These are phyloP conservation scores for Sporobolomyces roseus DNA, from an alignment of 768 basidiomycete genomes.

Conservation along the genomic window DNA sequence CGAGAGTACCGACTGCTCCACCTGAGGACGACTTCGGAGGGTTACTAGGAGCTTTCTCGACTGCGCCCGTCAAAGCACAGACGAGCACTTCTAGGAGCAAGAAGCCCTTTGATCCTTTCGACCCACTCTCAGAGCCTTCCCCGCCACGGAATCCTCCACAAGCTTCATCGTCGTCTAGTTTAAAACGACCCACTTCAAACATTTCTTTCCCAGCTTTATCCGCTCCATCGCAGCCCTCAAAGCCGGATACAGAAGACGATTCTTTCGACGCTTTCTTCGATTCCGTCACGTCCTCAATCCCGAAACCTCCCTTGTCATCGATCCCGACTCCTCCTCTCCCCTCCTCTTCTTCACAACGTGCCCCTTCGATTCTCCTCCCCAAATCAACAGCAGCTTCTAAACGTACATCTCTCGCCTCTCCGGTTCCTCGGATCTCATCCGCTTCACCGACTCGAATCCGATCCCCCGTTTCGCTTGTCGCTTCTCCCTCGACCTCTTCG, in stretches of 20 bases:
- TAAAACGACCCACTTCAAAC: neutral
- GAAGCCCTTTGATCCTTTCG: conserved; percentile 32
- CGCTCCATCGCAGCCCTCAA: neutral
- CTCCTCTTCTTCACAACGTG: neutral
- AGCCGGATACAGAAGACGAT: neutral
- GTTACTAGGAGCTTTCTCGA: conserved; percentile 21
- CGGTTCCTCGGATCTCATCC: conserved; percentile 10
- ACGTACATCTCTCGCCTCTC: neutral
- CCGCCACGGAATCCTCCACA: neutral
- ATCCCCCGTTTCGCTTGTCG: neutral
- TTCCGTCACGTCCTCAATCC: conserved; percentile 22
- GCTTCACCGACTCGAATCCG: conserved; percentile 12
- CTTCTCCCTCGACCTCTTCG: neutral
- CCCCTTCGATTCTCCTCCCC: neutral
- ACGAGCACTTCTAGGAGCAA: neutral
- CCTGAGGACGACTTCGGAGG: conserved; percentile 37
- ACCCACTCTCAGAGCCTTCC: conserved; percentile 28
- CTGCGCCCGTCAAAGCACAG: neutral
- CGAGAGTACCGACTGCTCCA: neutral
- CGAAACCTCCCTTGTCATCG: conserved; percentile 2
- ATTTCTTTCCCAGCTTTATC: neutral
- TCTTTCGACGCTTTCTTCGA: conserved; percentile 40
- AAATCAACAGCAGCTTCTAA: neutral
- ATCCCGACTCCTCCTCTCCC: neutral
- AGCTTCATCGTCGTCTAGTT: neutral